Evolutionary conservation across 192 early-diverging fungal genomes (phyloP).

Genomic region (Oehlia diaphana): DNA sequence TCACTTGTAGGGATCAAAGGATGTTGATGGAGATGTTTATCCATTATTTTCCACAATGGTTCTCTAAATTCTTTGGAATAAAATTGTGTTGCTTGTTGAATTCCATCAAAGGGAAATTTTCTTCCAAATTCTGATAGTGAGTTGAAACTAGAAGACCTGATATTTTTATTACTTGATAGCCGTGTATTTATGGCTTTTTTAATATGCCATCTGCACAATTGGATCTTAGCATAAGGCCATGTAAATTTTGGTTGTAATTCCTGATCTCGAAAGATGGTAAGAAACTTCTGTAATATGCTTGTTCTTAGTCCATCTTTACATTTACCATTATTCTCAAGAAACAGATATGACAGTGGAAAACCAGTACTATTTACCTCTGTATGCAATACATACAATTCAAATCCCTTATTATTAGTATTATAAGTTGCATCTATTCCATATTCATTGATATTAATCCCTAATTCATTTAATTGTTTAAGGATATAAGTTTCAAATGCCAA

Average conservation of each 20-base stretch:
- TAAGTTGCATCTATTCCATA: not conserved
- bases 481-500: not conserved
- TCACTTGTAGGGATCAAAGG: not conserved
- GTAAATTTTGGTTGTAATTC: not conserved
- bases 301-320: not conserved
- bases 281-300: not conserved
- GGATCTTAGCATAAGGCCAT: not conserved
- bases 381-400: not conserved
- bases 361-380: not conserved
- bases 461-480: not conserved
- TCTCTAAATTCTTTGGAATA: not conserved
- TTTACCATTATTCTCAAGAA: not conserved
- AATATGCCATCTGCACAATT: slow-evolving; percentile 7
- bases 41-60: not conserved
- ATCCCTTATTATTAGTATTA: not conserved
- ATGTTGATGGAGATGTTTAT: not conserved
- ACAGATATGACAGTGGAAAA: not conserved
- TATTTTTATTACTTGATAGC: slow-evolving; percentile 11
- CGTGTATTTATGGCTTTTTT: not conserved
- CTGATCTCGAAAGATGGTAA: not conserved
- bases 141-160: not conserved
- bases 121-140: slow-evolving; percentile 5
- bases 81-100: slow-evolving; percentile 13
- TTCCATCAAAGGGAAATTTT: not conserved
- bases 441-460: not conserved